These are phyloP conservation scores for Suillus alpinus DNA, from an alignment of 768 basidiomycete genomes.

Conservation along the genomic window DNA sequence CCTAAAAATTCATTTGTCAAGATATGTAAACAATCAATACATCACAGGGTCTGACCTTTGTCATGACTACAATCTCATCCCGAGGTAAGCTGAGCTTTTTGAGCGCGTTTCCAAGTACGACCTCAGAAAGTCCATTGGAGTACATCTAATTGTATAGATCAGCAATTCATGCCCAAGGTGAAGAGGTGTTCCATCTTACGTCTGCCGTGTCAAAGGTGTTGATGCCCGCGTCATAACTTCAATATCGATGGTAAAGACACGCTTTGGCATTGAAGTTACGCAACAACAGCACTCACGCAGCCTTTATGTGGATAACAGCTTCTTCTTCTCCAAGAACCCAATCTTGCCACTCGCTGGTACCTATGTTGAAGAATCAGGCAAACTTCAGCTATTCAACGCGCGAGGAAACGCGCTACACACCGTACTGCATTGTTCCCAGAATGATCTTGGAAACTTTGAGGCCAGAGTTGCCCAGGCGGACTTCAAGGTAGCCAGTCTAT, in stretches of 20 bases:
- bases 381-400: background rate
- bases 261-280: background rate
- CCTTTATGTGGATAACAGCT: conserved; percentile 36
- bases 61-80: conserved; percentile 43
- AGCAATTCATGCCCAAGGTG: conserved; percentile 30
- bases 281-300: conserved; percentile 14
- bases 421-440: conserved; percentile 34
- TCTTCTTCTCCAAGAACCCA: conserved; percentile 39
- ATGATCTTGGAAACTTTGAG: conserved; percentile 39
- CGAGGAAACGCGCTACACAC: conserved; percentile 4
- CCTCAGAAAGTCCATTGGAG: conserved; percentile 38
- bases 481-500: conserved; percentile 13
- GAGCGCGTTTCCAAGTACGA: conserved; percentile 45
- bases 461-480: conserved; percentile 42
- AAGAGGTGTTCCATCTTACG: conserved; percentile 26
- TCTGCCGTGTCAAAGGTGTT: conserved; percentile 61
- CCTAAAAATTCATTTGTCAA: background rate
- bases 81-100: conserved; percentile 40
- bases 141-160: conserved; percentile 24
- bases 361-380: background rate
- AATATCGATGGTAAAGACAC: background rate
- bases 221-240: conserved; percentile 56
- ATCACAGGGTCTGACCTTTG: conserved; percentile 34
- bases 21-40: background rate
- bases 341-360: conserved; percentile 11